Evolutionary conservation across 2,329 filamentous ascomycete genomes (phyloP), one percentile per base, ranked within the genome.

Genomic region (Fusarium zealandicum): DNA sequence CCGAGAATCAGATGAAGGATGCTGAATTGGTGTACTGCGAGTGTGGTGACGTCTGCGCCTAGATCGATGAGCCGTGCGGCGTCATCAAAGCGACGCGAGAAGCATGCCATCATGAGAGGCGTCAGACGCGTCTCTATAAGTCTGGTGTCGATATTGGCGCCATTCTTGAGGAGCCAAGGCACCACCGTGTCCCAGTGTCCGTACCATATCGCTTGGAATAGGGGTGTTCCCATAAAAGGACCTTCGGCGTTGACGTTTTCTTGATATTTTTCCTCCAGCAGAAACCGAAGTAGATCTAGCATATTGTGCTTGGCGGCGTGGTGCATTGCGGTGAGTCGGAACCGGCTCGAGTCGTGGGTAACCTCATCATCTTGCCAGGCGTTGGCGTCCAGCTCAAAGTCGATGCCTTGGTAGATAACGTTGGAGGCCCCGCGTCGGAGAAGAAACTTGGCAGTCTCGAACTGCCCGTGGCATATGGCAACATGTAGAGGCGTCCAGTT

Each of bases 401-500:
- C 62, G 22, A 66, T 57, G 6, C 65, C 66, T 27, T 67, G 64
- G 28, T 67, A 68, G 28, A 68, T 63, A 20, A 61, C 32, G 13
- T 43, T 55, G 20, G 66, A 68, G 8, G 66, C 66, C 12, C 66
- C 66, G 6, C 54, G 63, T 39, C 54, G 48, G 5, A 68, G 35
- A 6, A 68, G 50, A 25, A 59, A 63, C 18, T 62, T 68, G 18
- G 66, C 66, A 2, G 64, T 56, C n/a, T 68, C 66, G 10, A 60
- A 30, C 37, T 68, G n/a, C 16, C 33, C 18, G 28, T 68, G 62
- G 31, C 66, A 68, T 37, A 68, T 68, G 17, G 66, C 66, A 41
- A 68, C 50, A 51, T 68, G 66, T 12, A 68, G 38, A 17, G 66
- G 66, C 13, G 66, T 68, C 66, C 66, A 68, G 42, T 66, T 66